Evolutionary conservation across 2,329 filamentous ascomycete species (phyloP).

Genomic region (Tolypocladium amazonense): DNA sequence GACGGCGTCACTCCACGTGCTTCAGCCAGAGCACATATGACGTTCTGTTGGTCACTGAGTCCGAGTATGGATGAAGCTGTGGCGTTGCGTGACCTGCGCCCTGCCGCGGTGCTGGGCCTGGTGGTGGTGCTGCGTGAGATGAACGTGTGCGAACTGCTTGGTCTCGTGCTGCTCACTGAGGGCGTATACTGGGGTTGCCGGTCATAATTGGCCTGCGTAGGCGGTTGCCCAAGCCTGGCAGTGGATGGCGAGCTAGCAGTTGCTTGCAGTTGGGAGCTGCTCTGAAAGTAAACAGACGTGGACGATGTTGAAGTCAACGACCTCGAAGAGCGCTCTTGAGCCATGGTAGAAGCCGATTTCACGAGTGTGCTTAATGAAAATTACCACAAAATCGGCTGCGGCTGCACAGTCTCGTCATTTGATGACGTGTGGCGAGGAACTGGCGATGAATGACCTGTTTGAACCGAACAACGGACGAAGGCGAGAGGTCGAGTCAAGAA

Average conservation of each 20-base stretch:
- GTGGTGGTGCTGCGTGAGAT: slow-evolving; percentile 10
- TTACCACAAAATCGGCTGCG: background rate
- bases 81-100: slow-evolving; percentile 32
- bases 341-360: background rate
- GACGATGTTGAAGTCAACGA: slow-evolving; percentile 5
- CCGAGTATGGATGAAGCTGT: slow-evolving; percentile 28
- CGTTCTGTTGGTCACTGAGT: slow-evolving; percentile 48
- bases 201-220: background rate
- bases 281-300: slow-evolving; percentile 14
- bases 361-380: background rate
- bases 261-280: background rate
- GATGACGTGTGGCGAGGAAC: background rate
- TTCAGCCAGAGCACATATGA: slow-evolving; percentile 83
- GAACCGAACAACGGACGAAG: background rate
- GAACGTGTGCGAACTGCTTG: slow-evolving; percentile 9
- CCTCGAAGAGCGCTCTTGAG: background rate
- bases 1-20: slow-evolving; percentile 78
- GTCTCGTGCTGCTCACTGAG: slow-evolving; percentile 7
- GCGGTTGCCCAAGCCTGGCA: background rate
- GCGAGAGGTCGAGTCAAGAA: background rate
- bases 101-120: slow-evolving; percentile 29
- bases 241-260: background rate
- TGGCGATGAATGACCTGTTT: background rate
- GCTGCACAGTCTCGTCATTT: background rate
- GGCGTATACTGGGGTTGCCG: slow-evolving; percentile 5